Conservation (phyloP, 208 protist species). For the Wallacemonas sp. region DNA sequence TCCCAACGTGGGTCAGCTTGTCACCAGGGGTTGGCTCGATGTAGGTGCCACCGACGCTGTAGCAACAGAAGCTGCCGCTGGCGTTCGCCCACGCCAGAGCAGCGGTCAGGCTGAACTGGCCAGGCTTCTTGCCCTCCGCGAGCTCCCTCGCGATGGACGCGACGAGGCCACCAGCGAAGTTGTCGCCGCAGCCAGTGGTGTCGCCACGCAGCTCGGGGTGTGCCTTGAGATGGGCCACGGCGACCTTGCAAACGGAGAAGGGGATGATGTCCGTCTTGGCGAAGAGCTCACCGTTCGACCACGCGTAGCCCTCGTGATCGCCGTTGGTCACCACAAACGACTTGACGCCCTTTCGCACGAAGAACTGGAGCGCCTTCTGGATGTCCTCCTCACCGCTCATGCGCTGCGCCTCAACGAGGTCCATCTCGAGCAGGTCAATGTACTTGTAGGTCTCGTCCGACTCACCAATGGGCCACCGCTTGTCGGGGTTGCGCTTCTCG, state of each 20-base stretch:
- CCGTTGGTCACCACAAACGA: slow-evolving; percentile 33
- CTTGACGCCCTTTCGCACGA: slow-evolving; percentile 24
- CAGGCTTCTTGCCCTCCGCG: slow-evolving; percentile 1
- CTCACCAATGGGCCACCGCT: slow-evolving; percentile 27
- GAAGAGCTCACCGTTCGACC: slow-evolving; percentile 31
- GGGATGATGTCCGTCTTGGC: slow-evolving; percentile 18
- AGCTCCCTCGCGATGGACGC: slow-evolving; percentile 18
- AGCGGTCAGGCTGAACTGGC: slow-evolving; percentile 22
- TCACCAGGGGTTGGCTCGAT: slow-evolving; percentile 25
- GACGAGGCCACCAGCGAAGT: slow-evolving; percentile 29
- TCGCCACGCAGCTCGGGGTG: slow-evolving; percentile 22
- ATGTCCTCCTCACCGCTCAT: slow-evolving; percentile 25
- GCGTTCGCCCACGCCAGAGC: slow-evolving; percentile 23
- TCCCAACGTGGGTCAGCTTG: slow-evolving; percentile 22
- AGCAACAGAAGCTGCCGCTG: slow-evolving; percentile 32
- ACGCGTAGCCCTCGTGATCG: slow-evolving; percentile 19
- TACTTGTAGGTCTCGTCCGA: slow-evolving; percentile 37
- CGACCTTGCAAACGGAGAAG: slow-evolving; percentile 24
- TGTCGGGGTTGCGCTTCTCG: slow-evolving; percentile 19
- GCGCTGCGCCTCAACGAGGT: slow-evolving; percentile 30
- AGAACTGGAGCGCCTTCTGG: slow-evolving; percentile 23
- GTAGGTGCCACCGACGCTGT: slow-evolving; percentile 33
- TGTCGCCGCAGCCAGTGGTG: slow-evolving; percentile 32
- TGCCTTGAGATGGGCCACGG: slow-evolving; percentile 16
- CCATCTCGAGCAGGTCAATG: slow-evolving; percentile 39